Evolutionary conservation across 1,139 yeast genomes (phyloP), one percentile per base, ranked within the genome.

Genomic region (Hyphopichia buzzinii): DNA sequence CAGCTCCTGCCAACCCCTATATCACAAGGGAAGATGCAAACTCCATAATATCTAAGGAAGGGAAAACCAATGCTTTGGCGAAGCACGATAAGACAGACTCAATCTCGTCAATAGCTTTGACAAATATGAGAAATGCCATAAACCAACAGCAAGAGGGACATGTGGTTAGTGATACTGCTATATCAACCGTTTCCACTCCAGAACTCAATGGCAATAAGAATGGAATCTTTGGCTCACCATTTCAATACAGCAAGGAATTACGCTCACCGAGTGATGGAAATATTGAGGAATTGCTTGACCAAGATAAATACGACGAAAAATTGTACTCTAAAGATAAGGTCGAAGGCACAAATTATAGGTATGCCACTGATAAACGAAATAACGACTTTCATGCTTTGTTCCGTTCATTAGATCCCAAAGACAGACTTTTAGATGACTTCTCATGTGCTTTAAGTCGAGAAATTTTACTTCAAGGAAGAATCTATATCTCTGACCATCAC

Each of bases 391-490:
- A 89, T 55, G 77, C 76, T 34, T 54, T 85, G 4, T 92, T 92
- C 64, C 68, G 81, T 31, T 70, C 82, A 4, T 64, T 88, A 10
- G 89, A 92, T 17, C 59, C 68, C 28, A 75, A 81, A 27, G 97
- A 89, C 54, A 67, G 84, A 38, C 64, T 92, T 15, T 54, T 90
- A 16, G 96, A 85, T 48, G 96, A 88, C 52, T 89, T 83, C 52
- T 79, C 90, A 30, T 92, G 97, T 64, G 97, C 97, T 0, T 61
- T 92, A 41, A 84, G 92, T 49, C 69, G 89, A 40, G 97, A 92
- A 42, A 88, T 92, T 36, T 64, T 92, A 17, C 67, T 89, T n/a
- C 98, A 94, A 50, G 99, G 99, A 6, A 71, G 96, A 37, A 54
- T 92, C 23, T 94, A 88, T 55, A 76, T 94, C 2, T 81, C 96